These are phyloP conservation scores for Apiospora phragmitis DNA, from an alignment of 2,329 filamentous ascomycete genomes.

Conservation along the genomic window DNA sequence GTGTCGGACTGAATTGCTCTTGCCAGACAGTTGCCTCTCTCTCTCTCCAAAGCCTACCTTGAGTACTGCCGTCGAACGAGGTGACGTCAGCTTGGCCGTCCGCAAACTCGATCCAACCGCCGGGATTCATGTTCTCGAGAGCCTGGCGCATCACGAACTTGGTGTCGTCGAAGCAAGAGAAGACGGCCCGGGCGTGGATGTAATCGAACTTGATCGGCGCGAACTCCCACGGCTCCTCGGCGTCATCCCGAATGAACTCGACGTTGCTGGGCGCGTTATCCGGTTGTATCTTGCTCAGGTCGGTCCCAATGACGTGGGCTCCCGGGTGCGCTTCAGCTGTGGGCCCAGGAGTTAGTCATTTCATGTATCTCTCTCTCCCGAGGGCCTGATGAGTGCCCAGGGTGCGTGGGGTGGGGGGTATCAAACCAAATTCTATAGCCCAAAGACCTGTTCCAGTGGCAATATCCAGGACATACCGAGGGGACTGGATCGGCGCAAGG, in stretches of 20 bases:
- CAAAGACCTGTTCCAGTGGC: conserved; percentile 6
- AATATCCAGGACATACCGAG: conserved; percentile 4
- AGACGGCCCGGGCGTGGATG: conserved; percentile 3
- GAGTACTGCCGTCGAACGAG: neutral
- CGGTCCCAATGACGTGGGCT: conserved; percentile 10
- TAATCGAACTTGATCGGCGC: conserved; percentile 11
- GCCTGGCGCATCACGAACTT: conserved; percentile 7
- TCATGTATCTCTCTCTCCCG: too few species aligned
- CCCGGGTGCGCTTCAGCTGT: neutral
- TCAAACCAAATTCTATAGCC: conserved; percentile 10
- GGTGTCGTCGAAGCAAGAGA: conserved; percentile 9
- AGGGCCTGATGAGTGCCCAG: too few species aligned
- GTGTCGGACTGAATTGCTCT: too few species aligned
- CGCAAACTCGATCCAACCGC: conserved; percentile 13
- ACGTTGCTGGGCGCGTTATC: neutral
- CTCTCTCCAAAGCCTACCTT: neutral
- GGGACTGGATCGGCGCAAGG: neutral
- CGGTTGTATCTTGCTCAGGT: conserved; percentile 15
- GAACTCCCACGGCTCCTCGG: conserved; percentile 10
- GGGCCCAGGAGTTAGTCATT: too few species aligned
- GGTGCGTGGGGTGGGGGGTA: neutral
- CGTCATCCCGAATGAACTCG: conserved; percentile 12
- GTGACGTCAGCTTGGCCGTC: neutral
- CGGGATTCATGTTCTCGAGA: conserved; percentile 5
- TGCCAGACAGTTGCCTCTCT: too few species aligned